Evolutionary conservation across 2,329 filamentous ascomycete genomes (phyloP), one percentile per base, ranked within the genome.

Genomic region (Ceratocystiopsis sp.): DNA sequence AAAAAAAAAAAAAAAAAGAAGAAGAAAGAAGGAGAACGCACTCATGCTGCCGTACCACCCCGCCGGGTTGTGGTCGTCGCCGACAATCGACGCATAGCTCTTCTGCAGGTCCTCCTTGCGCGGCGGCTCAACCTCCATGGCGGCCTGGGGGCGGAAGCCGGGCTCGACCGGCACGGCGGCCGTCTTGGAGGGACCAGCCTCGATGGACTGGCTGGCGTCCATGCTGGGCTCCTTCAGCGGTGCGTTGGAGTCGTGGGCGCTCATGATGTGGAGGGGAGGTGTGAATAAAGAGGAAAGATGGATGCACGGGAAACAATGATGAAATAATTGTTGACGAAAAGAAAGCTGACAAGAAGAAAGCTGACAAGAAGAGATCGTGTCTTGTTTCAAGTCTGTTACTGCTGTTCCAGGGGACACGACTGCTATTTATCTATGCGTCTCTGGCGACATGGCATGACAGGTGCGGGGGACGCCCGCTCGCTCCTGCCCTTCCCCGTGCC

Each of bases 21-120:
- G 5, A 15, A 12, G 25, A 15, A 21, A 33, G n/a, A 25, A 15
- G n/a, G n/a, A 10, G 13, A 12, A 69, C 78, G 52, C 67, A 84
- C 79, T 85, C 78, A 95, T 84, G 47, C 65, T 65, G 18, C 85
- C 85, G 56, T 96, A 98, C 86, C 86, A 95, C 56, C 84, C 83
- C 59, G 87, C 77, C 41, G 75, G 71, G 49, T 73, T 73, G 32
- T 73, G 74, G 51, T 91, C 78, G 42, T 75, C 71, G 50, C 69
- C 72, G 45, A 76, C 65, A 42, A 74, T 61, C 42, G 63, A 67
- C 5, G 84, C 85, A 59, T 91, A 91, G 57, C 73, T 82, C 46
- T 76, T 78, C 65, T 93, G 86, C 14, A 96, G 69, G 55, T 95
- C 89, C 51, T 86, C 83, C 54, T 79, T 70, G 46, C 75, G 74